Percentiles rank a stretch among this genome's conserved stretches.
phyloP scores from a whole-genome alignment of 345 rosid genomes.

The Adansonia digitata region DNA sequence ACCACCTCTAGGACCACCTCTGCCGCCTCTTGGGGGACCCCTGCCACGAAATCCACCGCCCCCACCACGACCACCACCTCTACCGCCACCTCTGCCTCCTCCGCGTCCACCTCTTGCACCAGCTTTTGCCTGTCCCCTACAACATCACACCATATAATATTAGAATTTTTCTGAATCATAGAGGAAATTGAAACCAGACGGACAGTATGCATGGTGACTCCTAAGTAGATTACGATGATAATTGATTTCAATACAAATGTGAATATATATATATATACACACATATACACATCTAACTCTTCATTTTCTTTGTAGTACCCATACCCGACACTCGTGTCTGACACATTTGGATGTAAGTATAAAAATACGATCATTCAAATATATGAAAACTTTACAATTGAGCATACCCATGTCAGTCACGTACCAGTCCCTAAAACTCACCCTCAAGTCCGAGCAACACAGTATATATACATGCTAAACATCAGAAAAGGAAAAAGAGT shows the following conservation, averaged over 20 bases:
- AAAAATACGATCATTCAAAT: too few species aligned
- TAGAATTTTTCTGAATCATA: not conserved
- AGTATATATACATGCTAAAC: too few species aligned
- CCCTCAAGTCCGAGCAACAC: too few species aligned
- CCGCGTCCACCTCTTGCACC: constrained; percentile 44
- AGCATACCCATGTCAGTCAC: too few species aligned
- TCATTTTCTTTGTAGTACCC: too few species aligned
- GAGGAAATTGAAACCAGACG: not conserved
- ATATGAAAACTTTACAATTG: too few species aligned
- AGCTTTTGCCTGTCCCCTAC: constrained; percentile 39
- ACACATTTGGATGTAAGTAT: too few species aligned
- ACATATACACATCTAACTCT: too few species aligned
- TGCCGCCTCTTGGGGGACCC: constrained; percentile 63
- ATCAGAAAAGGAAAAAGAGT: not conserved
- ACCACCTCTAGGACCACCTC: constrained; percentile 57
- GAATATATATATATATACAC: too few species aligned
- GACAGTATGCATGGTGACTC: not conserved
- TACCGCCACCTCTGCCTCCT: constrained; percentile 38
- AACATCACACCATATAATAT: constrained; percentile 5
- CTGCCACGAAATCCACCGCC: constrained; percentile 54
- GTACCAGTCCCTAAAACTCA: too few species aligned
- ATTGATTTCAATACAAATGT: not conserved
- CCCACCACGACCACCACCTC: constrained; percentile 37
- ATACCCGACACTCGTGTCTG: too few species aligned
- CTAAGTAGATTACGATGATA: too few species aligned